phyloP scores from a whole-genome alignment of 1,284 basidiomycete genomes.

The Naganishia sp. region DNA sequence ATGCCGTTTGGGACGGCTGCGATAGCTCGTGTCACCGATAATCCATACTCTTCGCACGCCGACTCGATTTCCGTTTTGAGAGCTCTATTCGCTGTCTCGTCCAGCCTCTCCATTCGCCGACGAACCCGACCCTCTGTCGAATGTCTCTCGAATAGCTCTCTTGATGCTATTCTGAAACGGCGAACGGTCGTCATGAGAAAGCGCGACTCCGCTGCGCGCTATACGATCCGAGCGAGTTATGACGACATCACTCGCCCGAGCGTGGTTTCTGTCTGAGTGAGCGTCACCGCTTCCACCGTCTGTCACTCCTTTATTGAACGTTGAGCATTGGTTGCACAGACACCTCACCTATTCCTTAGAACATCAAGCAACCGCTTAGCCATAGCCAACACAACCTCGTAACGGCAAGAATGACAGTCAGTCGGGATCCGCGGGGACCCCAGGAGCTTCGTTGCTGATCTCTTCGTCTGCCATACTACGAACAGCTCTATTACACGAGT shows the following conservation, averaged over 20 bases:
- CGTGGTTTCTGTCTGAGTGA: slow-evolving; percentile 3
- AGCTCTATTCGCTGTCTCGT: too few relatives aligned
- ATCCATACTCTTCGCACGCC: too few relatives aligned
- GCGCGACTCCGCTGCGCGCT: background rate
- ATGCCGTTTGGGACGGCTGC: too few relatives aligned
- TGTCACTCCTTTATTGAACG: background rate
- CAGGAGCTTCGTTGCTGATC: background rate
- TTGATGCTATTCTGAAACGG: too few relatives aligned
- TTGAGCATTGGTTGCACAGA: background rate
- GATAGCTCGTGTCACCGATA: too few relatives aligned
- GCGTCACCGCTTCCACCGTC: background rate
- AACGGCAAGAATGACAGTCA: slow-evolving; percentile 15
- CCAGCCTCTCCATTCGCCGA: too few relatives aligned
- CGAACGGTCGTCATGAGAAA: background rate
- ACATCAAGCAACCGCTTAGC: background rate
- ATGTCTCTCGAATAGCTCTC: too few relatives aligned
- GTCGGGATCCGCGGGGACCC: background rate
- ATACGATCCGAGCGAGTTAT: background rate
- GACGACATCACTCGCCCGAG: slow-evolving; percentile 1
- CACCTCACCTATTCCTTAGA: too few relatives aligned
- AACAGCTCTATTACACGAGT: slow-evolving; percentile 28
- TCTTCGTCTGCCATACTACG: background rate
- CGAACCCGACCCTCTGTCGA: too few relatives aligned
- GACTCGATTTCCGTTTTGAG: too few relatives aligned
- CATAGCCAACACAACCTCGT: background rate